Evolutionary conservation across 2,329 filamentous ascomycete genomes (phyloP), one percentile per base, ranked within the genome.

Genomic region (Geosmithia morbida): DNA sequence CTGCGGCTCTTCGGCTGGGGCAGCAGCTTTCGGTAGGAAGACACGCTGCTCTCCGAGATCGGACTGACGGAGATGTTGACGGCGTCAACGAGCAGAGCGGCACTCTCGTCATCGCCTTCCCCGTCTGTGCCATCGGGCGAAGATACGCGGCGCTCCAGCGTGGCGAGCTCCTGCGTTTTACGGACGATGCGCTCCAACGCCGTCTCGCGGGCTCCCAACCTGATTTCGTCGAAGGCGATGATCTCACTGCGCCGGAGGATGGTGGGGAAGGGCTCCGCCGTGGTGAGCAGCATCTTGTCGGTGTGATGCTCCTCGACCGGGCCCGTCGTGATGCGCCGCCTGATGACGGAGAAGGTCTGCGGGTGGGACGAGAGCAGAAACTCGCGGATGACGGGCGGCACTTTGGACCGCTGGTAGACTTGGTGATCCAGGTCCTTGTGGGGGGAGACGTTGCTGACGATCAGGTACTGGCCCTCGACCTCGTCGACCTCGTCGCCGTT

Each of bases 221-320:
- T 72, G 17, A 87, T 62, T 45, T 83, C 81, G 17, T 81, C 75
- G 1, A 76, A 71, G 7, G 77, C 70, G 14, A 94, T 66, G 50
- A 97, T 85, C 65, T 96, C 89, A 55, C 87, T 94, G 48, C 89
- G 79, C 30, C 87, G 79, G 22, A 96, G 68, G 45, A 97, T 94
- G 1, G 89, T 96, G 1, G 90, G 92, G 66, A 97, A 97, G 1
- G 82, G 66, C 56, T 96, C 89, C 0, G 81, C 82, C 1, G 88
- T 90, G 0, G 80, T 85, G 61, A 87, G 95, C 1, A 96, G 66
- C 0, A 81, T 74, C 69, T 96, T 97, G 60, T 95, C 85, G 0
- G 87, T 81, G 51, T 74, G 84, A 55, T 92, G 85, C 47, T 86
- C 82, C 19, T 77, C 71, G 2, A 85, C 79, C 1, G 79, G 75